Base-by-base conservation (phyloP, 2,329 filamentous ascomycete species). In the Cadophora gregata region DNA sequence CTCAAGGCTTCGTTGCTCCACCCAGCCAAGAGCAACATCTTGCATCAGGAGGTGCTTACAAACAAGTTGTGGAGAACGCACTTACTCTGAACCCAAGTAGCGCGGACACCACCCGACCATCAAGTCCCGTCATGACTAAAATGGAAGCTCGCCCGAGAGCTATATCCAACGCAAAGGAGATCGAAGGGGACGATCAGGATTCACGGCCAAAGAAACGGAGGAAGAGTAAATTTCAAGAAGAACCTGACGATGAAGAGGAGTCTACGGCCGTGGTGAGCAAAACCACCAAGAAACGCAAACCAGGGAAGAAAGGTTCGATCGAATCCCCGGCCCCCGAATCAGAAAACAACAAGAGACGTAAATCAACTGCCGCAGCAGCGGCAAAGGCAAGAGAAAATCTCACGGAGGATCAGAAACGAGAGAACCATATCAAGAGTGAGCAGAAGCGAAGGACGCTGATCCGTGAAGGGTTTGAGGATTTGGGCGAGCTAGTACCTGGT, bases 351-450 rank as follows among this genome's bases (percentile, higher is more conserved):
- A 85, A 85, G 73, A 80, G 85, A 59, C 81, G 84, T 42, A 87
- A 86, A 73, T 86, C 85, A 1, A 77, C 75, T 7, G 71, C 69
- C 12, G 65, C 72, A 10, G 67, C 71, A 2, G 67, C 78, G 21
- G 89, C 88, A 73, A 66, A 80, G 1, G 75, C 82, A 2, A 80
- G 90, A 29, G 86, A 90, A 73, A 90, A 90, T 70, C 77, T 96
- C 4, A 87, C 88, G 0, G 91, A 95, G 71, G 89, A 91, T 67
- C 91, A 96, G 78, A 96, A 95, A 79, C 85, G 92, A 55, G 90
- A 89, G 74, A 97, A 97, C 72, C 93, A 96, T 75, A 96, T 97
- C 70, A 84, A 89, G 62, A 96, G 93, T 62, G 93, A 96, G 76
- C 92, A 97, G 79, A 96, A 96, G 78, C 86, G 93, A 38, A 85